Evolutionary conservation across 2,329 filamentous ascomycete species (phyloP).

Genomic region (Metarhizium humberi): DNA sequence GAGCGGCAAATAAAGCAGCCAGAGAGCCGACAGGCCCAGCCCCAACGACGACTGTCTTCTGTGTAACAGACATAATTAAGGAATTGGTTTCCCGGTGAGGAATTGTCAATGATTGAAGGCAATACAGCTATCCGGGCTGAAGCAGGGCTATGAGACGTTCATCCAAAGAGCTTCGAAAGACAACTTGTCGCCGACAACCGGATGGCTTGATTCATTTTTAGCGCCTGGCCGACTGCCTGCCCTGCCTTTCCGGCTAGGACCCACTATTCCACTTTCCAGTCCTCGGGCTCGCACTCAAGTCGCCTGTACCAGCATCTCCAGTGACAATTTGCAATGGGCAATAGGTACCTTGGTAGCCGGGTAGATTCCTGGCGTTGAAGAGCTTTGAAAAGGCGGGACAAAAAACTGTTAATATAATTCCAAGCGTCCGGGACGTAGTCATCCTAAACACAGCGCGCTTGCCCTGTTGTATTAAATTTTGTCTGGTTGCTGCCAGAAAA

Average conservation of each 20-base stretch:
- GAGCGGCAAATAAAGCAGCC: conserved; percentile 85
- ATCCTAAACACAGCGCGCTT: too few relatives aligned
- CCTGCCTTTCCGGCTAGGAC: not conserved
- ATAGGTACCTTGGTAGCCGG: too few relatives aligned
- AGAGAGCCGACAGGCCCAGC: conserved; percentile 90
- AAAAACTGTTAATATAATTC: too few relatives aligned
- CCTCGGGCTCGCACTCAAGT: not conserved
- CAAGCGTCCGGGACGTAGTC: too few relatives aligned
- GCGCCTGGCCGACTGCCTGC: not conserved
- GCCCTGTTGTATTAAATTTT: too few relatives aligned
- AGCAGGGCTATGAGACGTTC: not conserved
- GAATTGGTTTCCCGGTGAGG: not conserved
- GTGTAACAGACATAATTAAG: not conserved
- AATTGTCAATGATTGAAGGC: not conserved
- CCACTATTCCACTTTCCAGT: not conserved
- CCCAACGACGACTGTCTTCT: conserved; percentile 78
- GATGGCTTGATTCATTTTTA: not conserved
- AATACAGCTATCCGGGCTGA: not conserved
- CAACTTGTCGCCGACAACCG: not conserved
- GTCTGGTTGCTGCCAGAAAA: too few relatives aligned
- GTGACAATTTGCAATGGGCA: too few relatives aligned
- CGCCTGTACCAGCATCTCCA: not conserved
- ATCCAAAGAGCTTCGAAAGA: not conserved
- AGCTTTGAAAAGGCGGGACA: too few relatives aligned
- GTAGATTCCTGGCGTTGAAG: too few relatives aligned